Conservation (phyloP, 768 basidiomycete genomes). For the Lyophyllum atratum region DNA sequence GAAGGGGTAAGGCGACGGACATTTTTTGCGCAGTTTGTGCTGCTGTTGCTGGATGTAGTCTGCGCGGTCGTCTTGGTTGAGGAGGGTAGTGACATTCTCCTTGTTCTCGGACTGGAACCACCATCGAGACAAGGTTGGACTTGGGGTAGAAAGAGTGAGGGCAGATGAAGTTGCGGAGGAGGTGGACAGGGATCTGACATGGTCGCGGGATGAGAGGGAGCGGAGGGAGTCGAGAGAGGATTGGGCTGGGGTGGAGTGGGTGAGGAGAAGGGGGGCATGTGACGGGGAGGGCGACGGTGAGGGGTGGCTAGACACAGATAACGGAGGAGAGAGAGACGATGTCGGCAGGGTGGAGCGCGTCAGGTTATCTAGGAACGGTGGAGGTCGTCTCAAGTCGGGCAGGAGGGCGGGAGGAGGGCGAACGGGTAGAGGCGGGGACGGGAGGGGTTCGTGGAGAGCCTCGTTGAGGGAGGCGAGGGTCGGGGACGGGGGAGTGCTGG, state of each 20-base stretch:
- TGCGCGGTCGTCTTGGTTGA: slow-evolving; percentile 55
- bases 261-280: slow-evolving; percentile 33
- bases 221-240: slow-evolving; percentile 66
- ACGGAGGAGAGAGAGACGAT: slow-evolving; percentile 51
- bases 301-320: slow-evolving; percentile 10
- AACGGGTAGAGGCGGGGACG: slow-evolving; percentile 20
- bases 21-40: slow-evolving; percentile 54
- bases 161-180: slow-evolving; percentile 24
- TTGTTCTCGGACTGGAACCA: slow-evolving; percentile 57
- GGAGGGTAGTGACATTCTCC: slow-evolving; percentile 42
- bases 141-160: slow-evolving; percentile 16
- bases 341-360: slow-evolving; percentile 66
- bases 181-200: slow-evolving; percentile 25
- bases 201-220: slow-evolving; percentile 37
- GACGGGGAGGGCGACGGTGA: slow-evolving; percentile 18
- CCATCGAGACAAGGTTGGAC: slow-evolving; percentile 39
- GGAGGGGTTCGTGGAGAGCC: slow-evolving; percentile 45
- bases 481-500: slow-evolving; percentile 41
- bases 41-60: slow-evolving; percentile 50
- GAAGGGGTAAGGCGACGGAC: slow-evolving; percentile 39
- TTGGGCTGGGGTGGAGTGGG: slow-evolving; percentile 39
- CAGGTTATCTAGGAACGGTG: slow-evolving; percentile 54
- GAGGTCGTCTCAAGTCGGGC: slow-evolving; percentile 37
- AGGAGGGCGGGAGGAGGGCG: slow-evolving; percentile 42
- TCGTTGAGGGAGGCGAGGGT: slow-evolving; percentile 43